phyloP scores from a whole-genome alignment of 345 rosid species.

The Capsella bursapastoris region DNA sequence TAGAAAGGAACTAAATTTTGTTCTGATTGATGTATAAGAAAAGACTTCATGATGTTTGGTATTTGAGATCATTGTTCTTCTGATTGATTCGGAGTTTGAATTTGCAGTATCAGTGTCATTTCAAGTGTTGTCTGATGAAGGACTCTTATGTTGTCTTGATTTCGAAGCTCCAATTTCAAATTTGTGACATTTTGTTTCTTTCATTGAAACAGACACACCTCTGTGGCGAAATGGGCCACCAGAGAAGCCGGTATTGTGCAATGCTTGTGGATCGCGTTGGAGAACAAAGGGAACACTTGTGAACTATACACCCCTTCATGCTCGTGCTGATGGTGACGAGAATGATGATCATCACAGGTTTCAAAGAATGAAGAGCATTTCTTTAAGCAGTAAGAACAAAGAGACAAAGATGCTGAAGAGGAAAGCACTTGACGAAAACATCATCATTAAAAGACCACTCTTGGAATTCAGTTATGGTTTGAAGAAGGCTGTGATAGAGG shows the following conservation, averaged over 20 bases:
- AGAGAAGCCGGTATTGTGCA: constrained; percentile 96
- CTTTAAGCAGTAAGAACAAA: constrained; percentile 57
- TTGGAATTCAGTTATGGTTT: constrained; percentile 60
- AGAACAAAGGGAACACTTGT: constrained; percentile 86
- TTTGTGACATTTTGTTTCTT: constrained; percentile 25
- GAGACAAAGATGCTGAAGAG: constrained; percentile 75
- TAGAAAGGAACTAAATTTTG: neutral
- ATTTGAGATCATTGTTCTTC: constrained; percentile 25
- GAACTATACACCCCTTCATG: constrained; percentile 83
- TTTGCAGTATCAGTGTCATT: constrained; percentile 2
- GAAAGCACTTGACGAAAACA: constrained; percentile 60
- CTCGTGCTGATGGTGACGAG: constrained; percentile 70
- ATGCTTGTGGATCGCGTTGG: constrained; percentile 99
- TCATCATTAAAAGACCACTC: constrained; percentile 47
- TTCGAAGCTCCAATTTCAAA: neutral
- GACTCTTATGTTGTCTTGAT: constrained; percentile 5
- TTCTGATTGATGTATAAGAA: constrained; percentile 6
- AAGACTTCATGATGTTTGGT: constrained; percentile 24
- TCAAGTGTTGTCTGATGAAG: constrained; percentile 17
- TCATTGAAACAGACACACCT: constrained; percentile 72
- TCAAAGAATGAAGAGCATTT: constrained; percentile 62
- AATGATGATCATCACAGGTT: constrained; percentile 57
- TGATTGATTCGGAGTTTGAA: constrained; percentile 17
- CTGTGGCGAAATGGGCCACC: constrained; percentile 99
- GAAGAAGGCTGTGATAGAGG: constrained; percentile 63